Conservation (phyloP, 257 asterid genomes). For the Galeopsis tetrahit region DNA sequence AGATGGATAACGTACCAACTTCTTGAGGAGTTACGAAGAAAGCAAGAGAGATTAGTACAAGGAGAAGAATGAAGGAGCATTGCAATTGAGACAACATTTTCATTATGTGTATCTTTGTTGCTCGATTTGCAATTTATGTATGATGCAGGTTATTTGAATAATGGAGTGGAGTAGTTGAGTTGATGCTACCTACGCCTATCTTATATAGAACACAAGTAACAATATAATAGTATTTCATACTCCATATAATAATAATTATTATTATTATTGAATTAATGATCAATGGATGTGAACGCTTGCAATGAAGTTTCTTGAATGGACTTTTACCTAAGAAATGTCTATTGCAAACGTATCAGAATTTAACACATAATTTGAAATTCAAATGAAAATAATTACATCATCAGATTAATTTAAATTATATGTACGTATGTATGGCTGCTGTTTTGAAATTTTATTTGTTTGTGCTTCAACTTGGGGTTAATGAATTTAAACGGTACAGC, state of each 20-base stretch:
- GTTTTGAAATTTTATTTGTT: no score
- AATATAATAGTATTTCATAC: not conserved
- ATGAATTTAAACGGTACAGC: no score
- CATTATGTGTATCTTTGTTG: not conserved
- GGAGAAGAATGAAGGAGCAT: conserved; percentile 13
- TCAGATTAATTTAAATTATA: no score
- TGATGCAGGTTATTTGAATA: not conserved
- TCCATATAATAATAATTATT: no score
- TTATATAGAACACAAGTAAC: not conserved
- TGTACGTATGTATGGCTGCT: no score
- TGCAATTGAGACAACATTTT: not conserved
- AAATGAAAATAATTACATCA: not conserved
- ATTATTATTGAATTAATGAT: not conserved
- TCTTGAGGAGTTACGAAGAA: conserved; percentile 43
- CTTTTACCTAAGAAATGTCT: not conserved
- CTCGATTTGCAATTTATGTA: no score
- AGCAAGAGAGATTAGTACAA: conserved; percentile 33
- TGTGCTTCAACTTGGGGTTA: no score
- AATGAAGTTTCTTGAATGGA: not conserved
- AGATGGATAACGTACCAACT: conserved; percentile 43
- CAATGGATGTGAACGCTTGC: not conserved
- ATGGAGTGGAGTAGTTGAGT: conserved; percentile 18
- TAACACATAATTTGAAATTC: not conserved
- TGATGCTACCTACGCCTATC: not conserved
- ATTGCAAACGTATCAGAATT: not conserved